Evolutionary conservation across 1,284 basidiomycete species (phyloP).

Genomic region (Stygiomarasmius scandens): DNA sequence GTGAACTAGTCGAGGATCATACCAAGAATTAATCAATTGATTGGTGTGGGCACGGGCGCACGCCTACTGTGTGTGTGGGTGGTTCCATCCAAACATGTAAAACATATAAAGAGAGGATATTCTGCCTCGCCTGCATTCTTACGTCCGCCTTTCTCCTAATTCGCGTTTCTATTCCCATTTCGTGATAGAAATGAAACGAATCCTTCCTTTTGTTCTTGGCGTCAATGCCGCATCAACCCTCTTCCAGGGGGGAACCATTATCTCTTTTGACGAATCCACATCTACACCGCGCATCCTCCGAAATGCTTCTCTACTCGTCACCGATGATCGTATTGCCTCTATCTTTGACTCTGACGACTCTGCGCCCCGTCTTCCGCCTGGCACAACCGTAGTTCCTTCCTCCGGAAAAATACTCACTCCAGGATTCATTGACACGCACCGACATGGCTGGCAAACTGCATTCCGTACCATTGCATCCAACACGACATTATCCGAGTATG

Average conservation of each 20-base stretch:
- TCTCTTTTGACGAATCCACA: neutral
- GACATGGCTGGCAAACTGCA: constrained; percentile 12
- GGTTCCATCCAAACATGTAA: too few species aligned
- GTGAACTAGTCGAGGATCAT: too few species aligned
- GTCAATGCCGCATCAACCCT: neutral
- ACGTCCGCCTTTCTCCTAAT: too few species aligned
- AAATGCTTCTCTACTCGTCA: neutral
- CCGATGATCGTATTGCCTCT: neutral
- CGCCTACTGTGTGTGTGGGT: too few species aligned
- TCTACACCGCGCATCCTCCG: neutral
- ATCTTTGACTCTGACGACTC: neutral
- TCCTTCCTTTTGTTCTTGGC: too few species aligned
- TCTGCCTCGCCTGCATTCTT: too few species aligned
- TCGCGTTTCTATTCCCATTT: too few species aligned
- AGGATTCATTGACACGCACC: constrained; percentile 16
- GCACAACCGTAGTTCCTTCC: neutral
- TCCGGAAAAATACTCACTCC: constrained; percentile 14
- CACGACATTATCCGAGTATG: neutral
- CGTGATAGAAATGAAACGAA: too few species aligned
- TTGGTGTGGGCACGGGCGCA: too few species aligned
- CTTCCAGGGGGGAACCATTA: neutral
- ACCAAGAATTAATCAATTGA: too few species aligned
- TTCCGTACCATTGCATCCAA: constrained; percentile 11
- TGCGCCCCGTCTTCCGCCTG: neutral
- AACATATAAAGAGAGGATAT: too few species aligned